Evolutionary conservation across 2,329 filamentous ascomycete genomes (phyloP), one percentile per base, ranked within the genome.

Genomic region (Dothiorella sarmentorum): DNA sequence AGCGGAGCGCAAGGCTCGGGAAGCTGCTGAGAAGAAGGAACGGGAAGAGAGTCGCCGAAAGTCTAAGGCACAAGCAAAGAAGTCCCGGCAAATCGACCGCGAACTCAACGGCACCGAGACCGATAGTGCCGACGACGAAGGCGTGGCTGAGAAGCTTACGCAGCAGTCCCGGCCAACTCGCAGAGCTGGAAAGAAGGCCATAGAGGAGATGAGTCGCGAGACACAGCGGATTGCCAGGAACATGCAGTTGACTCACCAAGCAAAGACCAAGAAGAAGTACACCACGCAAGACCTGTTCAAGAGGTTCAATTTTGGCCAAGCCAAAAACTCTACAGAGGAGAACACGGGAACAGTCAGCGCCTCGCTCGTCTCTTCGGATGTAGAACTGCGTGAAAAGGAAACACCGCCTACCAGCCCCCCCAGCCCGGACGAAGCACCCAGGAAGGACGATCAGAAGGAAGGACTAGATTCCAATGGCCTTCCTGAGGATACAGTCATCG

Each of bases 171-270:
- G 87, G 3, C 87, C 91, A 4, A 82, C 84, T 9, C 84, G 94
- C 11, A 96, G 94, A 70, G 92, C 94, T 0, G 93, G 92, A 77
- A 97, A 93, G 76, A 97, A 91, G 75, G 94, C 94, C 0, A 72
- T 97, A 40, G 90, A 97, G 69, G 93, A 97, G 65, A 97, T 99
- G 88, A 88, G 89, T 66, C 24, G 59, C 60, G 94, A 99, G 74
- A 97, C 93, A 1, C 94, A 99, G 76, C 85, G 94, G 27, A 84
- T 99, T 76, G 87, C 85, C 64, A 84, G 94, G 64, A 95, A 89
- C 69, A 89, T 96, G 84, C 93, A 97, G 72, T 82, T 99, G 49
- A 85, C 89, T 1, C 92, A 97, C 72, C 87, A 96, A 69, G 89
- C 90, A 22, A 90, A 87, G 75, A 77, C 91, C 1, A 92, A 89